These are phyloP conservation scores for Lathyrus aphaca DNA, from an alignment of 306 rosid genomes.

Conservation along the genomic window DNA sequence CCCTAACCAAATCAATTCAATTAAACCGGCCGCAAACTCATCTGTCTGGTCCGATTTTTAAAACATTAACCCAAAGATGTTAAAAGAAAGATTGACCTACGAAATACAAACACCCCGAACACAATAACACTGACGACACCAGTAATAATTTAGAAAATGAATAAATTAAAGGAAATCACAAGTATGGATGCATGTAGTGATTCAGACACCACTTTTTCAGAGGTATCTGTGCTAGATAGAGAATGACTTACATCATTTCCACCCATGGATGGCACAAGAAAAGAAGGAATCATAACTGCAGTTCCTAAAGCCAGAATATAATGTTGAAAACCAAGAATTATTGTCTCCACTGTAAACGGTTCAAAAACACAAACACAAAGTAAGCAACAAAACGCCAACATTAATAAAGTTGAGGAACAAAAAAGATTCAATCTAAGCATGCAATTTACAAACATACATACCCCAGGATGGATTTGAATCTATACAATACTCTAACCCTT, in stretches of 20 bases:
- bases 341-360: slow-evolving; percentile 74
- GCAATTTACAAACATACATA: too few species aligned
- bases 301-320: slow-evolving; percentile 96
- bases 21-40: neutral
- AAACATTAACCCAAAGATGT: neutral
- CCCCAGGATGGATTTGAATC: slow-evolving; percentile 99
- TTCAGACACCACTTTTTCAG: too few species aligned
- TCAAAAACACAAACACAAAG: slow-evolving; percentile 24
- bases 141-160: too few species aligned
- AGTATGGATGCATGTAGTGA: too few species aligned
- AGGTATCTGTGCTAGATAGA: too few species aligned
- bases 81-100: slow-evolving; percentile 53
- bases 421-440: slow-evolving; percentile 30
- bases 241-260: slow-evolving; percentile 77
- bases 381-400: neutral
- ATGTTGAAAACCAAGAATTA: slow-evolving; percentile 92
- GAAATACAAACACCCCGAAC: too few species aligned
- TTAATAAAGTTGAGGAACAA: slow-evolving; percentile 15
- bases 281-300: slow-evolving; percentile 97
- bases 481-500: slow-evolving; percentile 95
- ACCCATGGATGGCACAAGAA: slow-evolving; percentile 95
- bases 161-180: too few species aligned
- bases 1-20: neutral
- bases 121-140: too few species aligned
- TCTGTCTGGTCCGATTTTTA: neutral